Evolutionary conservation across 495 filamentous ascomycete genomes (phyloP).

Genomic region (Trypethelium eluteriae): DNA sequence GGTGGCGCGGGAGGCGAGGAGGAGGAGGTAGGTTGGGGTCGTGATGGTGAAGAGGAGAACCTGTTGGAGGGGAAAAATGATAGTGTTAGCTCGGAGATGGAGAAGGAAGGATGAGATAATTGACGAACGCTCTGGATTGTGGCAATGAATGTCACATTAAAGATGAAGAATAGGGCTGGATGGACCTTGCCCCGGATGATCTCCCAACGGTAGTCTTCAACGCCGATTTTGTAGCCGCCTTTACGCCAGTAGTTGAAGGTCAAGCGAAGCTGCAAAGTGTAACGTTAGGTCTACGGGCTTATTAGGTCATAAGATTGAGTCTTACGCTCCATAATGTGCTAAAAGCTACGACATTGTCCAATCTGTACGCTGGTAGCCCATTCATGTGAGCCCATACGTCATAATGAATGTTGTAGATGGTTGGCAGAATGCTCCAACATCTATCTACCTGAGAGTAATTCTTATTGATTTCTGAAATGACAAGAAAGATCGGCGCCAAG

Average conservation of each 20-base stretch:
- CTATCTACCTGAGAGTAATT: slow-evolving; percentile 96
- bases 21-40: slow-evolving; percentile 72
- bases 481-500: slow-evolving; percentile 59
- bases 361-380: slow-evolving; percentile 60
- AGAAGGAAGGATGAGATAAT: not conserved
- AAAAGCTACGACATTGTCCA: slow-evolving; percentile 67
- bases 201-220: slow-evolving; percentile 90
- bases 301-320: not conserved
- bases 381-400: slow-evolving; percentile 66
- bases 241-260: slow-evolving; percentile 97
- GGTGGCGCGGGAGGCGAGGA: slow-evolving; percentile 47
- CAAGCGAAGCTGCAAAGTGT: slow-evolving; percentile 52
- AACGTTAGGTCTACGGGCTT: slow-evolving; percentile 16
- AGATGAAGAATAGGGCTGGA: slow-evolving; percentile 60
- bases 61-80: slow-evolving; percentile 24
- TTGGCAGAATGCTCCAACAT: slow-evolving; percentile 81
- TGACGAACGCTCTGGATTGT: slow-evolving; percentile 66
- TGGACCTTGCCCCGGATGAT: slow-evolving; percentile 47
- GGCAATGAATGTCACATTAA: slow-evolving; percentile 85
- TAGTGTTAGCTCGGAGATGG: slow-evolving; percentile 8
- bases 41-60: slow-evolving; percentile 64
- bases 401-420: slow-evolving; percentile 84
- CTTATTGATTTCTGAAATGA: slow-evolving; percentile 71
- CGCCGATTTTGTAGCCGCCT: slow-evolving; percentile 79
- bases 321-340: slow-evolving; percentile 76